phyloP scores from a whole-genome alignment of 306 rosid species.

The Dryas octopetala region DNA sequence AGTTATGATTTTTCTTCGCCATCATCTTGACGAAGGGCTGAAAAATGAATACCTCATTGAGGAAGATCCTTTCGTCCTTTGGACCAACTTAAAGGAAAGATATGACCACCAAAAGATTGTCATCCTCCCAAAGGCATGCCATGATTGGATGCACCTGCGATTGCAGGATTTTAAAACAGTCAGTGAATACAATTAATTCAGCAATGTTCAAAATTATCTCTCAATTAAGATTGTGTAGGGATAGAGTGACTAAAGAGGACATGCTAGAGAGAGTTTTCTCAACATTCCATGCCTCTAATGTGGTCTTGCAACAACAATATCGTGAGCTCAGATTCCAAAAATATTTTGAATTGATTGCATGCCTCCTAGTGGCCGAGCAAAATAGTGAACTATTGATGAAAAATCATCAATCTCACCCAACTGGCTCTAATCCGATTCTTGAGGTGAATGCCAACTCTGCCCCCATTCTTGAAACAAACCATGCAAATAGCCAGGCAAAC shows the following conservation, averaged over 20 bases:
- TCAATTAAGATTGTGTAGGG: not conserved
- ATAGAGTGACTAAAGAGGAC: not conserved
- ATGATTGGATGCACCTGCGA: not conserved
- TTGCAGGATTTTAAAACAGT: not conserved
- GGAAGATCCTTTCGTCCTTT: not conserved
- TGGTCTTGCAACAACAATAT: conserved; percentile 1
- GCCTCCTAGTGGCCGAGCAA: not conserved
- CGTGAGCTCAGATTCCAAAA: not conserved
- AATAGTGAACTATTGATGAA: not conserved
- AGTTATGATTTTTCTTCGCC: no score
- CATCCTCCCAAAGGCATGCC: not conserved
- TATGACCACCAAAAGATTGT: not conserved
- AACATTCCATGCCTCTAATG: not conserved
- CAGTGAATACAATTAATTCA: not conserved
- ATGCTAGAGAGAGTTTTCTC: not conserved
- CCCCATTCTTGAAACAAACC: no score
- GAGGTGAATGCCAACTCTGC: not conserved
- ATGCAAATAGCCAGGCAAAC: no score
- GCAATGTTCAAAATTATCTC: not conserved
- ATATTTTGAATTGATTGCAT: conserved; percentile 7
- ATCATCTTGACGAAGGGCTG: no score
- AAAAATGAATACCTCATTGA: no score
- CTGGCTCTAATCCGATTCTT: not conserved
- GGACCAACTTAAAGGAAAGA: not conserved
- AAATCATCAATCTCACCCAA: not conserved